Evolutionary conservation across 23 red algal species (phyloP), one percentile per base, ranked within the genome.

Genomic region (Gracilaria gracilis): DNA sequence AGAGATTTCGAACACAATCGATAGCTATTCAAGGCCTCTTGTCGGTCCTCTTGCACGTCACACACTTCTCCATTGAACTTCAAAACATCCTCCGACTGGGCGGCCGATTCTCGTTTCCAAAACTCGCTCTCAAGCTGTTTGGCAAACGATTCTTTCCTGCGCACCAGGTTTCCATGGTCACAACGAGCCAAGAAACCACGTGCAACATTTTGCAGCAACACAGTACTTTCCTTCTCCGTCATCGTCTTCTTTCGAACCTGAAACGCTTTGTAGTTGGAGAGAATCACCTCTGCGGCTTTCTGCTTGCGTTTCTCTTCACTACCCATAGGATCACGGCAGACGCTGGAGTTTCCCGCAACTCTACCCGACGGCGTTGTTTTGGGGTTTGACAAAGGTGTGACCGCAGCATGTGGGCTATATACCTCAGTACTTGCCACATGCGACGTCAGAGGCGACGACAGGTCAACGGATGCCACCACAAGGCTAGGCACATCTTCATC

Each of bases 241-340:
- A 70, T 36, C 12, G 35, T 38, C 9, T 35, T 70, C 27, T 38
- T 70, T 11, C 65, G 4, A 70, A 25, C 65, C 25, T 70, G 28
- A 38, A 36, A 70, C 12, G 65, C 65, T 70, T 70, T 38, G 35
- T 70, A 70, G 65, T 70, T 70, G 23, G 65, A 70, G 14, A 70
- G 17, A 17, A 34, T 70, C 28, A 33, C 28, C 35, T 70, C 17
- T 5, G 65, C 65, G 7, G 65, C 65, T 35, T 35, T 38, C 35
- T 70, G 5, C 65, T 70, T 70, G 14, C 65, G 65, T 33, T 35
- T 70, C 14, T 25, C 17, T 33, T 70, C 65, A 11, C 28, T 25
- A 35, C 9, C 65, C 9, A 70, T 16, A 35, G 14, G 3, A 17
- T 4, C 23, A 36, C 3, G 34, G 1, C 28, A 8, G 17, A 2